Evolutionary conservation across 2,329 filamentous ascomycete species (phyloP).

Genomic region (Geosmithia flava): DNA sequence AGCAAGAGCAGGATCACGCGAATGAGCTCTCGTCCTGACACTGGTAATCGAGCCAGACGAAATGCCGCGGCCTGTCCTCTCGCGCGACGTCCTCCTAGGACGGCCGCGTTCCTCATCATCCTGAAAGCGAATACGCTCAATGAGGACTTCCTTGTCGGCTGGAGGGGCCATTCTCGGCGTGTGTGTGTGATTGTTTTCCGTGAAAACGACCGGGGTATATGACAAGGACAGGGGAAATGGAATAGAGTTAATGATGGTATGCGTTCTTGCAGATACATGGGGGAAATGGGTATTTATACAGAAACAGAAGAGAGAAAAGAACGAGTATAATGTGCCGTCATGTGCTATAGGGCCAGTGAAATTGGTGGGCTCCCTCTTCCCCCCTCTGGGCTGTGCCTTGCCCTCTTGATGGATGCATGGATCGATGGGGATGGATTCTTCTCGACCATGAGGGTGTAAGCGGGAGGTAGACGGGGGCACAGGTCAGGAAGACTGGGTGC

Average conservation of each 20-base stretch:
- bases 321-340: too few species aligned
- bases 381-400: neutral
- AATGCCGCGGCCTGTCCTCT: neutral
- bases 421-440: neutral
- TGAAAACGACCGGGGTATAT: too few species aligned
- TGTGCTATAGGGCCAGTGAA: neutral
- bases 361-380: neutral
- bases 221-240: too few species aligned
- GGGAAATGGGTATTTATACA: neutral
- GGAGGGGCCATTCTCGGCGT: neutral
- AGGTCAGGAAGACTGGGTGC: too few species aligned
- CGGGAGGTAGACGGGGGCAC: neutral
- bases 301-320: neutral
- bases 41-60: slow-evolving; percentile 17
- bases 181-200: too few species aligned
- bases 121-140: slow-evolving; percentile 2
- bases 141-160: neutral
- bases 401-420: neutral
- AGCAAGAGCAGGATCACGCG: slow-evolving; percentile 14
- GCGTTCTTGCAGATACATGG: neutral
- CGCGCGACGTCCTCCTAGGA: neutral
- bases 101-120: slow-evolving; percentile 2
- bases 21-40: slow-evolving; percentile 20
- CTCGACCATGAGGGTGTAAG: neutral
- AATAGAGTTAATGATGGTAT: neutral